A percentile compares a stretch with the other conserved stretches of the same genome.
These are phyloP conservation scores for Phialocephala sp. DNA, from an alignment of 2,329 filamentous ascomycete genomes.

Conservation along the genomic window DNA sequence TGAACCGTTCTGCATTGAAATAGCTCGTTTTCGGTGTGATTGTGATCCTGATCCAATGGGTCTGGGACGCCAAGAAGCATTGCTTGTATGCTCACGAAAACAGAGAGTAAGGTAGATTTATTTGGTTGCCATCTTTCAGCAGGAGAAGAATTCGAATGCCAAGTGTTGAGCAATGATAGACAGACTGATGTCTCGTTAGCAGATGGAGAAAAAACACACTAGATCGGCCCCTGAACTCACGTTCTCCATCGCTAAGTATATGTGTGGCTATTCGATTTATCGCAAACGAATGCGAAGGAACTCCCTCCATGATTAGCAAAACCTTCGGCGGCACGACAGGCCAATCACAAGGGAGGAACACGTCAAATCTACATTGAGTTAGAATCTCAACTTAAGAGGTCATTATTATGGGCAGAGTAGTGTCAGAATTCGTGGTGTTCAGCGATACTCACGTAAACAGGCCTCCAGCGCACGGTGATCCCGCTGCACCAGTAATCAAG, in stretches of 20 bases:
- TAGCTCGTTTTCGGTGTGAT: background rate
- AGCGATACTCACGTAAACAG: conserved; percentile 31
- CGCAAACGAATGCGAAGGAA: conserved; percentile 18
- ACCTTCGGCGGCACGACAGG: conserved; percentile 31
- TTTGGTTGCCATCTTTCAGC: conserved; percentile 33
- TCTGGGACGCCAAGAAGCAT: conserved; percentile 35
- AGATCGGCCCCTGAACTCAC: background rate
- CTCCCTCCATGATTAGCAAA: conserved; percentile 27
- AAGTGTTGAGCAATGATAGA: conserved; percentile 10
- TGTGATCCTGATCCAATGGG: conserved; percentile 27
- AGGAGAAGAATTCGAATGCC: conserved; percentile 20
- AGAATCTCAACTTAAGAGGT: background rate
- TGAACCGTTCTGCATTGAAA: background rate
- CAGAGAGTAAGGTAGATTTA: conserved; percentile 34
- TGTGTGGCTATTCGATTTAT: conserved; percentile 32
- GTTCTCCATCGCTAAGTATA: conserved; percentile 23
- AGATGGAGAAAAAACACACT: background rate
- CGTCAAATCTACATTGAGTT: conserved; percentile 27
- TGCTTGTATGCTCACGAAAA: conserved; percentile 34
- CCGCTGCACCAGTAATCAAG: conserved; percentile 32
- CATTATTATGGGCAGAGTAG: background rate
- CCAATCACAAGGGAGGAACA: conserved; percentile 31
- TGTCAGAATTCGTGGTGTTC: background rate
- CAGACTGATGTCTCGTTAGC: conserved; percentile 3
- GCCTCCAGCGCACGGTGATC: conserved; percentile 33